Evolutionary conservation across 78 protist species (phyloP), one percentile per base, ranked within the genome.

Genomic region (Dictyostelium brefeldianum): DNA sequence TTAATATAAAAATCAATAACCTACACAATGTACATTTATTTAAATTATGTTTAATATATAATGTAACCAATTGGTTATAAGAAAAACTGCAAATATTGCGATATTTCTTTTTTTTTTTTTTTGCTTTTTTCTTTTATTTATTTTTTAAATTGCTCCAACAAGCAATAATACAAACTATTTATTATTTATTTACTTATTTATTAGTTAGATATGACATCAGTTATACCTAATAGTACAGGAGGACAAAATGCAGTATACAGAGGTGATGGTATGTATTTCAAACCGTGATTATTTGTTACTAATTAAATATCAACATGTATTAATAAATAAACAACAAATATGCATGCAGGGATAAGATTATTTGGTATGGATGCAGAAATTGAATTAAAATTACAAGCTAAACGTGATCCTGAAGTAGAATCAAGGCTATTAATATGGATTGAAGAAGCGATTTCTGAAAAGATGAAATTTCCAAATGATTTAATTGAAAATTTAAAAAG

Each of bases 351-450:
- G 9, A 31, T 65, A 1, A 53, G 95, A 48, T 81, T 90, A n/a
- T 90, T 70, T 51, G 95, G 95, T 48, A 10, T 90, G 56, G 95
- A 90, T 80, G 95, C 95, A 1, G 95, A 90, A 31, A 41, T 90
- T 7, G 95, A 90, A 59, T 29, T 90, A 65, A 90, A 90, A 50
- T 57, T 46, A n/a, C 89, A 80, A 31, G 53, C 95, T 3, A 79
- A 90, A 22, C 36, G 95, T 8, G 95, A 90, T 80, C 89, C 89
- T 57, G 62, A 43, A 17, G 53, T 29, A 14, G 95, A 90, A 29
- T 43, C 53, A 29, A 74, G 48, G 12, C 51, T 90, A 10, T 7
- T 59, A 4, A 22, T 6, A 8, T 90, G 95, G 95, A 77, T 90
- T 46, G 95, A 90, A 31, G 31, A 50, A 22, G 95, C 81, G 2